phyloP scores from a whole-genome alignment of 2,329 filamentous ascomycete genomes.

The Exophiala calicioides region DNA sequence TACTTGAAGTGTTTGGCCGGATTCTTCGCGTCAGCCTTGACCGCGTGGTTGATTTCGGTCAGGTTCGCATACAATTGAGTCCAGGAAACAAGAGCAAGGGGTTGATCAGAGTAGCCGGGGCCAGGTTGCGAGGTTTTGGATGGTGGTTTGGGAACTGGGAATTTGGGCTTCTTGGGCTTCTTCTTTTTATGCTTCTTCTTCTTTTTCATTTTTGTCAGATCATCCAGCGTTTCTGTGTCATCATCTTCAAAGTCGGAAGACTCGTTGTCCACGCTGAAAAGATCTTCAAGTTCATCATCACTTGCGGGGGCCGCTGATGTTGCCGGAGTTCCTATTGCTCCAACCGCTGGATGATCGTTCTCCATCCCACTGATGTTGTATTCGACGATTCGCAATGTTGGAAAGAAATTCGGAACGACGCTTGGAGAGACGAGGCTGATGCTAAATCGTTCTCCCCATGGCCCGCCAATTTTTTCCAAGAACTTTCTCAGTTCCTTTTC shows the following conservation, averaged over 20 bases:
- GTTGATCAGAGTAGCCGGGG: conserved; percentile 84
- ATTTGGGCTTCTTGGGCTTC: conserved; percentile 59
- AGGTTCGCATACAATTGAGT: conserved; percentile 93
- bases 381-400: conserved; percentile 83
- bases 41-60: conserved; percentile 70
- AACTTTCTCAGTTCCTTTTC: conserved; percentile 55
- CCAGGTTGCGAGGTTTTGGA: conserved; percentile 73
- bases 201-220: conserved; percentile 49
- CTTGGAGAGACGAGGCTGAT: conserved; percentile 80
- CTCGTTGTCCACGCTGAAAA: conserved; percentile 7
- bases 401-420: conserved; percentile 89
- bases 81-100: conserved; percentile 75
- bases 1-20: conserved; percentile 67
- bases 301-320: not conserved
- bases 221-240: conserved; percentile 44
- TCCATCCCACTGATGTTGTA: conserved; percentile 87
- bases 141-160: conserved; percentile 70
- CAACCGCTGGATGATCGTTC: conserved; percentile 35
- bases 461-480: conserved; percentile 70
- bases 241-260: conserved; percentile 32
- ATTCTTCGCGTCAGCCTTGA: conserved; percentile 33
- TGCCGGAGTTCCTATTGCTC: conserved; percentile 21
- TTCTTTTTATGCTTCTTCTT: conserved; percentile 48
- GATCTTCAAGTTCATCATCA: conserved; percentile 7
- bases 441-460: conserved; percentile 82